A percentile compares a stretch with the other conserved stretches of the same genome.
phyloP scores from a whole-genome alignment of 805 yeast genomes.

The Jamesozyma piceae region DNA sequence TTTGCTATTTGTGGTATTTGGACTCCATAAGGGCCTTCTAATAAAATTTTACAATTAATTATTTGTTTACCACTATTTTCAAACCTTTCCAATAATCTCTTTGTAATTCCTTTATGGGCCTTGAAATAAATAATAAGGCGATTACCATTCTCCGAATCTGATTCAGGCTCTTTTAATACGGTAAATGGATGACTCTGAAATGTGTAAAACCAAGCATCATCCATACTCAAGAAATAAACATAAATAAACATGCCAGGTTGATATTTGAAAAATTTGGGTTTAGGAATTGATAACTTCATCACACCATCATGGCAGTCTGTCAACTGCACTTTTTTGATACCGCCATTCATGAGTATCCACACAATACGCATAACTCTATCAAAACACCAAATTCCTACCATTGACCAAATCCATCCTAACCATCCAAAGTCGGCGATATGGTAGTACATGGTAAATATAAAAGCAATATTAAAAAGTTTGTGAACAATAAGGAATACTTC shows the following conservation, averaged over 20 bases:
- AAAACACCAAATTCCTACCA: conserved; percentile 40
- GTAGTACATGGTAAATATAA: conserved; percentile 46
- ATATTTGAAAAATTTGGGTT: conserved; percentile 40
- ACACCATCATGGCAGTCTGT: conserved; percentile 25
- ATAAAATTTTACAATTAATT: conserved; percentile 32
- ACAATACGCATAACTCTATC: conserved; percentile 42
- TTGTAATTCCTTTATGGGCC: conserved; percentile 52
- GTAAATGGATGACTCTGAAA: conserved; percentile 69
- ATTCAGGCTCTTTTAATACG: conserved; percentile 33
- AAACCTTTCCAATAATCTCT: conserved; percentile 30
- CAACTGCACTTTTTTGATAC: conserved; percentile 18
- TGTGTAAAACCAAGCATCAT: conserved; percentile 39
- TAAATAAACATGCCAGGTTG: conserved; percentile 50
- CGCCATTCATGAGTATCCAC: conserved; percentile 29
- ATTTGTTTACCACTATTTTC: conserved; percentile 24
- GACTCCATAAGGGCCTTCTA: conserved; percentile 60
- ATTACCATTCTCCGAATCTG: conserved; percentile 22
- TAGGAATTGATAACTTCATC: conserved; percentile 34
- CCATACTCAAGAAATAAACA: conserved; percentile 45
- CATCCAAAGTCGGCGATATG: conserved; percentile 49
- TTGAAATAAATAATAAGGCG: conserved; percentile 37
- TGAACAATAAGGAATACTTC: conserved; percentile 56
- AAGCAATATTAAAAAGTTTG: conserved; percentile 43
- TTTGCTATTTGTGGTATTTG: conserved; percentile 29
- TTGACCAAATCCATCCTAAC: conserved; percentile 41